A percentile compares a stretch with the other conserved stretches of the same genome.
phyloP scores from a whole-genome alignment of 2,329 filamentous ascomycete genomes.

The Fusarium dlaminii region DNA sequence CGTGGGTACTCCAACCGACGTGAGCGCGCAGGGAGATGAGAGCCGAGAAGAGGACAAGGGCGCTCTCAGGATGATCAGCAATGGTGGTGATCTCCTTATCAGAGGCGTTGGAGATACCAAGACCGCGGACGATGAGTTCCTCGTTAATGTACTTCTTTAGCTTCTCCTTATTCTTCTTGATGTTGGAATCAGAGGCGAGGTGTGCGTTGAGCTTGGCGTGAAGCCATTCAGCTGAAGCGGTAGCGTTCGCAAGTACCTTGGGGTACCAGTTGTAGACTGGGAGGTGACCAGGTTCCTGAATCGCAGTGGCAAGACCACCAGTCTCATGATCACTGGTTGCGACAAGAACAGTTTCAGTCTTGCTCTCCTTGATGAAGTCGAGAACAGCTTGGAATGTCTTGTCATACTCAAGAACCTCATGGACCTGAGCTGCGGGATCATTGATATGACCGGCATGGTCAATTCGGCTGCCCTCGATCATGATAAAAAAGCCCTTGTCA shows the following conservation, averaged over 20 bases:
- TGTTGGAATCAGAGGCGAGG: constrained; percentile 53
- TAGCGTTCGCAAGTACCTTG: constrained; percentile 76
- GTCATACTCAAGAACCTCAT: constrained; percentile 96
- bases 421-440: constrained; percentile 84
- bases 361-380: constrained; percentile 81
- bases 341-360: constrained; percentile 82
- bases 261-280: constrained; percentile 83
- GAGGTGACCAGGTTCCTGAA: constrained; percentile 66
- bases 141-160: constrained; percentile 73
- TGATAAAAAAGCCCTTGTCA: constrained; percentile 95
- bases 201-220: constrained; percentile 69
- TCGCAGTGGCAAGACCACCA: constrained; percentile 83
- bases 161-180: constrained; percentile 48
- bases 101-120: constrained; percentile 80
- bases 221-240: constrained; percentile 80
- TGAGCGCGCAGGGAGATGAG: constrained; percentile 90
- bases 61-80: constrained; percentile 64
- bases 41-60: constrained; percentile 73
- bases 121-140: constrained; percentile 71
- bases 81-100: constrained; percentile 76
- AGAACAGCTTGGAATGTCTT: constrained; percentile 82
- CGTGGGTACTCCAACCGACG: constrained; percentile 93
- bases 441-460: constrained; percentile 93
- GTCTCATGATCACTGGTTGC: constrained; percentile 97
- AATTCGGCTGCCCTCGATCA: constrained; percentile 97